Evolutionary conservation across 2,329 filamentous ascomycete species (phyloP).

Genomic region (Verticillium longisporum): DNA sequence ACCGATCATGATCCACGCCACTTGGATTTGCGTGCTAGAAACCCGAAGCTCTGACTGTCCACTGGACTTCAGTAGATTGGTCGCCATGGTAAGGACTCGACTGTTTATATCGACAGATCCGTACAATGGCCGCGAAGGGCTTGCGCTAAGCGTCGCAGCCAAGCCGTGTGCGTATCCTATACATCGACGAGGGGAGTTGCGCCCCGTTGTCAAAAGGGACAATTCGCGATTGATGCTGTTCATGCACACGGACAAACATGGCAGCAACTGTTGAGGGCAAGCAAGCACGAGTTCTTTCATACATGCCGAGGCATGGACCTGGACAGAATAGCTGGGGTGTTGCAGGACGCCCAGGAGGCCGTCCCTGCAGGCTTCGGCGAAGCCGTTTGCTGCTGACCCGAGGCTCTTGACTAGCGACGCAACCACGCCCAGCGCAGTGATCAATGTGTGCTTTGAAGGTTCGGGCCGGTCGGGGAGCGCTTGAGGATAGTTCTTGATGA

Average conservation of each 20-base stretch:
- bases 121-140: conserved; percentile 79
- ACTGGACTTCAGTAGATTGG: conserved; percentile 84
- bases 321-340: conserved; percentile 93
- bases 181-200: conserved; percentile 76
- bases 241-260: conserved; percentile 91
- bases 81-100: conserved; percentile 83
- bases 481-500: conserved; percentile 92
- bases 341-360: conserved; percentile 83
- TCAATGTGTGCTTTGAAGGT: conserved; percentile 79
- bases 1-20: conserved; percentile 95
- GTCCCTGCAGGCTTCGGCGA: conserved; percentile 81
- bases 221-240: conserved; percentile 89
- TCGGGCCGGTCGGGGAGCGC: conserved; percentile 80
- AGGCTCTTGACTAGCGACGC: conserved; percentile 71
- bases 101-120: conserved; percentile 95
- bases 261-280: conserved; percentile 85
- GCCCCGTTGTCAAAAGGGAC: conserved; percentile 63
- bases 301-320: conserved; percentile 81
- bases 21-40: conserved; percentile 91
- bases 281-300: conserved; percentile 82
- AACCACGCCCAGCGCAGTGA: conserved; percentile 71
- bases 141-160: conserved; percentile 84
- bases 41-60: conserved; percentile 84
- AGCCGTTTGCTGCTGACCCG: conserved; percentile 71
- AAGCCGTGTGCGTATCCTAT: conserved; percentile 88